phyloP scores from a whole-genome alignment of 1,284 basidiomycete species.

The Cystobasidium slooffiae region DNA sequence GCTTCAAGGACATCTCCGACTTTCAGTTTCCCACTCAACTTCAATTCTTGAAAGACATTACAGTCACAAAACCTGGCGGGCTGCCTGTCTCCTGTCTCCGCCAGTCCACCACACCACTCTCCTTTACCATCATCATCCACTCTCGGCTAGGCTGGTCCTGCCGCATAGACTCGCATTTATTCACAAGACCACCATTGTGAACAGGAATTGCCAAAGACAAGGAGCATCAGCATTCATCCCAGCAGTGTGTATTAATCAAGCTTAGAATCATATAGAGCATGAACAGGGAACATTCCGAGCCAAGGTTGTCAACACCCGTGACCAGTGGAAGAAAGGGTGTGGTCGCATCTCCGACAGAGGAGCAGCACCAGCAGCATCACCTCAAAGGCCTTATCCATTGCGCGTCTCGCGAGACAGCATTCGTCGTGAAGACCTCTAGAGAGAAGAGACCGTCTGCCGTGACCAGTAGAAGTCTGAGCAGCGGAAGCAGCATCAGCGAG shows the following conservation, averaged over 20 bases:
- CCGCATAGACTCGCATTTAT: neutral
- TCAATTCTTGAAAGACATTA: neutral
- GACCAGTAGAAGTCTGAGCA: slow-evolving; percentile 21
- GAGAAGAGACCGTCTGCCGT: neutral
- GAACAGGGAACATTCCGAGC: neutral
- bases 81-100: slow-evolving; percentile 2
- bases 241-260: neutral
- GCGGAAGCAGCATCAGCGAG: slow-evolving; percentile 18
- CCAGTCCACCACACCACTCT: neutral
- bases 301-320: slow-evolving; percentile 10
- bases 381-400: neutral
- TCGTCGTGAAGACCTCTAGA: neutral
- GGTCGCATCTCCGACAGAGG: neutral
- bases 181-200: neutral
- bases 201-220: neutral
- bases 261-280: neutral
- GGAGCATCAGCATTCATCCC: neutral
- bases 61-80: neutral
- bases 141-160: slow-evolving; percentile 8
- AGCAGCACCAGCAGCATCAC: neutral
- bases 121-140: neutral
- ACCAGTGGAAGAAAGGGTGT: slow-evolving; percentile 14
- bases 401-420: neutral
- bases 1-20: neutral
- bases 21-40: neutral